Conservation (phyloP, 2,329 filamentous ascomycete species). For the Bipolaris victoriae region DNA sequence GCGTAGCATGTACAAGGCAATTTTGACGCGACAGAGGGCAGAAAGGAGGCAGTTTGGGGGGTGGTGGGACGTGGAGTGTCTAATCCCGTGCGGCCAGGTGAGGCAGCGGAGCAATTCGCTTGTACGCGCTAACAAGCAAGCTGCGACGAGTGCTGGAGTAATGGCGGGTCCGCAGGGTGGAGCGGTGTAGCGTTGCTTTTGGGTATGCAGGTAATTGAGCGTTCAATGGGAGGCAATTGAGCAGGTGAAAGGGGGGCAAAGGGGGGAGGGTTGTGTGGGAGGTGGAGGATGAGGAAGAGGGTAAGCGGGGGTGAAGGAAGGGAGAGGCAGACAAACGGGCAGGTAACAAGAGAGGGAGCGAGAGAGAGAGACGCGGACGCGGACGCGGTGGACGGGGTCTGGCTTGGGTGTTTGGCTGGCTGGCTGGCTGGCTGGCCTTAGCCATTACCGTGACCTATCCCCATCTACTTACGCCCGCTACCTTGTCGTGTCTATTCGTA, state of each 20-base stretch:
- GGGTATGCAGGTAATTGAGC: neutral
- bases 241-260: neutral
- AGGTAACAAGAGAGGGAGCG: neutral
- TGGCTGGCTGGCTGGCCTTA: neutral
- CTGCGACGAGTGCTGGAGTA: constrained; percentile 30
- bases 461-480: too few species aligned
- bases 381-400: constrained; percentile 1
- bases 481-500: too few species aligned
- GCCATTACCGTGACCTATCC: too few species aligned
- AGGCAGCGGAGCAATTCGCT: constrained; percentile 43
- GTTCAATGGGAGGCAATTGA: constrained; percentile 2
- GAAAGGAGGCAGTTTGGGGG: constrained; percentile 28
- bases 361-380: neutral
- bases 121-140: constrained; percentile 42
- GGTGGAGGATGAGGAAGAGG: neutral
- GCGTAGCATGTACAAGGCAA: constrained; percentile 23
- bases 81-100: constrained; percentile 38
- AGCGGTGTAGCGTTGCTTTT: constrained; percentile 11
- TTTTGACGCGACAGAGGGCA: constrained; percentile 24
- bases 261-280: neutral
- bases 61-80: constrained; percentile 32
- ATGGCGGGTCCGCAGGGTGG: constrained; percentile 21
- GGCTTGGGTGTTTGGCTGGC: neutral
- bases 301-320: neutral
- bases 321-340: neutral